Evolutionary conservation across 306 rosid genomes (phyloP).

Genomic region (Rosa persica): DNA sequence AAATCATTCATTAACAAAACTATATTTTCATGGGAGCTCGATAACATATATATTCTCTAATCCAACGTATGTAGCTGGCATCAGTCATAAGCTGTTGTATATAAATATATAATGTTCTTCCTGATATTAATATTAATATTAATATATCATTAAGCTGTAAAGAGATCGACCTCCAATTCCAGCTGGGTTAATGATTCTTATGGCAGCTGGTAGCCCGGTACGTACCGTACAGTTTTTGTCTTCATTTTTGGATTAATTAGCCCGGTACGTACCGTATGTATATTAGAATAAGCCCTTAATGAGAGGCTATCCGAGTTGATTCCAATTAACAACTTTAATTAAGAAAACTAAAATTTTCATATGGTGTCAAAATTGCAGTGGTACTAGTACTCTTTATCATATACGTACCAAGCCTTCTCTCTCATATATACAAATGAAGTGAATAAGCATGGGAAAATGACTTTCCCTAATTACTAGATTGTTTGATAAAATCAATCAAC

Average conservation of each 20-base stretch:
- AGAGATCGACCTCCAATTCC: neutral
- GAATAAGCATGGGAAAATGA: neutral
- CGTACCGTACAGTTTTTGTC: conserved; percentile 5
- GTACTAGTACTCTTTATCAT: neutral
- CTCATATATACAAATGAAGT: neutral
- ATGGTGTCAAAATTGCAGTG: neutral
- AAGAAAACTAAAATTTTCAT: neutral
- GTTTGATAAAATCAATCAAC: neutral
- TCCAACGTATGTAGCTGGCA: neutral
- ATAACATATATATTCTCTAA: neutral
- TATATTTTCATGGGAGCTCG: neutral
- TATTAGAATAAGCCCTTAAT: neutral
- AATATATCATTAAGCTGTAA: neutral
- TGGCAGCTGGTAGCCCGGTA: conserved; percentile 2
- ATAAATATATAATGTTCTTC: neutral
- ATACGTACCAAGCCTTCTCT: neutral
- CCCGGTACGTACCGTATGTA: no score
- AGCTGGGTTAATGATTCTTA: neutral
- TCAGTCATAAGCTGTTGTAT: neutral
- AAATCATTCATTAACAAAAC: neutral
- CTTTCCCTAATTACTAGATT: neutral
- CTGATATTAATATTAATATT: neutral
- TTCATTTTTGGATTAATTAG: neutral
- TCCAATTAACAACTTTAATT: neutral
- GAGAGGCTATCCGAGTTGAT: neutral